Base-by-base conservation (phyloP, 805 yeast genomes). In the Yamadazyma nakazawae region DNA sequence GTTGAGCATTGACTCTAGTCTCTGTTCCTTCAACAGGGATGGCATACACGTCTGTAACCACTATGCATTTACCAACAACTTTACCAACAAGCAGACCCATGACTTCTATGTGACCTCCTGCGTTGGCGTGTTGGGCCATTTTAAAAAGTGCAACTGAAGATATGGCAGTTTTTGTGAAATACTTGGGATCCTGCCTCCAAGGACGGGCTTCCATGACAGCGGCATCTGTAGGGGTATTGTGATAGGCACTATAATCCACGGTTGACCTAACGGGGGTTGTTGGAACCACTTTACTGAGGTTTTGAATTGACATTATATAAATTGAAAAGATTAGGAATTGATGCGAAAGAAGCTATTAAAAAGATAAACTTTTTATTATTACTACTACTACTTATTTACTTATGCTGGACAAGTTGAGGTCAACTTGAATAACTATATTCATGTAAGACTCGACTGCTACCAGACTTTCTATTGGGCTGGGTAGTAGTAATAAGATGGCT, bases 11-110 rank as follows among this genome's bases (percentile, higher is more conserved):
- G 30, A 92, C 99, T 42, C 98, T 65, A 0, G 97, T 88, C 62
- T 94, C 98, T 0, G 98, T 91, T 0, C 98, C 98, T 61, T 88
- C 92, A 1, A 92, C 97, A 0, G 98, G 98, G 34, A 94, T 67
- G 12, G 90, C 83, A 62, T 85, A 92, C 9, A 83, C 84, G 62
- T 92, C 97, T 74, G 82, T 75, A 1, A 94, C 85, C 2, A 85
- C 75, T 48, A 90, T 76, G 19, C 75, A 66, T 16, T 72, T 66
- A 5, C 70, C 72, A 12, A 78, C 68, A 9, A 86, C 77, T 54
- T 81, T 81, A 1, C 99, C 98, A 0, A 91, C 79, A 63, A 92
- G 73, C 86, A 91, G 86, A 4, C 98, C 99, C 98, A 92, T 92
- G 5, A 94, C 81, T 62, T 92, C 99, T 34, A 88, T 84, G 9